phyloP scores from a whole-genome alignment of 208 protist species.

The Endotrypanum monterogeii region DNA sequence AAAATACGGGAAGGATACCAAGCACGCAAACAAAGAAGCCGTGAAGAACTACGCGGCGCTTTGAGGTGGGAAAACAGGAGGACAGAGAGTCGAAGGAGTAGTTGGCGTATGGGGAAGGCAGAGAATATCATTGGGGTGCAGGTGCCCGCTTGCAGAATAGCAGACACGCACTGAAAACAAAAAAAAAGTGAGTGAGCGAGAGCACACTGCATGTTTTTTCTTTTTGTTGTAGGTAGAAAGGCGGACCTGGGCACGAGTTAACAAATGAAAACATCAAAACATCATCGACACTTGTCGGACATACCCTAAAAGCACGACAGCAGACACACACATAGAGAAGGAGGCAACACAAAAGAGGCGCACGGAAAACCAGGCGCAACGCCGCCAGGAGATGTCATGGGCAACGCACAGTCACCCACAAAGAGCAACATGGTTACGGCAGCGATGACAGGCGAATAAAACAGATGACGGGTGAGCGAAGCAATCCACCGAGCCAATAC shows the following conservation, averaged over 20 bases:
- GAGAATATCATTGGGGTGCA: neutral
- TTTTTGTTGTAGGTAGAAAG: neutral
- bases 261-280: neutral
- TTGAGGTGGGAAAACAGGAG: neutral
- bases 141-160: neutral
- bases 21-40: conserved; percentile 27
- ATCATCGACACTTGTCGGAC: neutral
- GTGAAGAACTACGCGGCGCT: neutral
- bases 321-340: neutral
- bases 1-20: neutral
- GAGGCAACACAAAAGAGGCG: neutral
- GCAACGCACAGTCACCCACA: neutral
- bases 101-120: neutral
- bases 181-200: neutral
- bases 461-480: too few relatives aligned
- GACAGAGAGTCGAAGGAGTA: too few relatives aligned
- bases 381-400: neutral
- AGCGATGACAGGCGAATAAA: too few relatives aligned
- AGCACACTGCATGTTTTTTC: neutral
- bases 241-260: neutral
- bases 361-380: neutral
- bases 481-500: too few relatives aligned
- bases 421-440: too few relatives aligned
- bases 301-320: neutral
- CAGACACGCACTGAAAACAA: neutral